Evolutionary conservation across 176 grass and related monocot species (phyloP), one percentile per base, ranked within the genome.

Genomic region (Phragmites australis): DNA sequence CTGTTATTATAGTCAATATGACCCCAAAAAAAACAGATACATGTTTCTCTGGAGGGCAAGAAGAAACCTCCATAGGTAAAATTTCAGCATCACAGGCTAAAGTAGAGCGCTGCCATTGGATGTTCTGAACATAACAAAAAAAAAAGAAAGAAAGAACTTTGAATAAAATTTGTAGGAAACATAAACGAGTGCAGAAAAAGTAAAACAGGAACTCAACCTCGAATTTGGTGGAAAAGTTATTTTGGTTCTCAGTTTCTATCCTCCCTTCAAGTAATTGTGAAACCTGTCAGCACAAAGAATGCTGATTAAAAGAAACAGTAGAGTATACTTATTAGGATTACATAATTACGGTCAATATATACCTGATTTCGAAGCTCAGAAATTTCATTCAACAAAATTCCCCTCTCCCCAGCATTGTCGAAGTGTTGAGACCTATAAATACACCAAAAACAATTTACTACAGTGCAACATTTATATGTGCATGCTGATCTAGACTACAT

Each of bases 351-450:
- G 42, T 58, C 39, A 27, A 59, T 18, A 75, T 19, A 74, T 11
- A 94, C 96, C 86, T 99, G 88, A 68, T 95, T 89, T 64, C 92
- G 86, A 77, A 95, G 81, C 21, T 91, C 82, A 58, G 86, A 88
- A 59, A 99, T 68, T 92, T 99, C 92, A 77, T 87, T 90, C 77
- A 87, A 74, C 51, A 99, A 11, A 93, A 91, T 46, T 54, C 95
- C 88, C 70, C 90, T 89, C 81, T 95, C 96, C 47, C 96, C 92
- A 87, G 92, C 95, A 58, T 87, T 60, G 25, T 76, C 89, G 15
- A 99, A 99, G 7, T 95, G 84, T 34, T 91, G 88, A 23, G 84
- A 95, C 62, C 96, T 99, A 70, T 56, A 57, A 77, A 70, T 71
- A 68, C 46, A 93, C 59, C 26, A 68, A 79, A 89, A 53, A 58